Evolutionary conservation across 176 grass and related monocot genomes (phyloP).

Genomic region (Musa beccarii): DNA sequence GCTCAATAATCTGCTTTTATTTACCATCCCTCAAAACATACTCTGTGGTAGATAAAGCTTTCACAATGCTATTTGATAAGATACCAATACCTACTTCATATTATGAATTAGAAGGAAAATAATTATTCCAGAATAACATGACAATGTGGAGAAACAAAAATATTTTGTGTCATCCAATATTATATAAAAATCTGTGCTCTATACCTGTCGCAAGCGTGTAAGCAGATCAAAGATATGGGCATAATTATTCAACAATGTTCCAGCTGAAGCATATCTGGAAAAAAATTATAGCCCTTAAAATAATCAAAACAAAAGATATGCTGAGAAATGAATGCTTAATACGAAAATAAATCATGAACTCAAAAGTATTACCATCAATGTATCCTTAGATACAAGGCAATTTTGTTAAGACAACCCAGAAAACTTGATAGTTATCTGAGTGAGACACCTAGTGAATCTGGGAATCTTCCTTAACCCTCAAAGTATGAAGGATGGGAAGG

Average conservation of each 20-base stretch:
- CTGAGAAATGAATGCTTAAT: not conserved
- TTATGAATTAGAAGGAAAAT: not conserved
- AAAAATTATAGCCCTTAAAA: not conserved
- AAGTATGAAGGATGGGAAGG: not conserved
- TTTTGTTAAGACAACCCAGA: not conserved
- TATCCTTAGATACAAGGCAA: not conserved
- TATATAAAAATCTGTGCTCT: slow-evolving; percentile 5
- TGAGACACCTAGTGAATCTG: slow-evolving; percentile 8
- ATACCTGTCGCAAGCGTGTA: slow-evolving; percentile 84
- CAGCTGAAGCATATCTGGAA: slow-evolving; percentile 75
- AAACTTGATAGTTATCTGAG: not conserved
- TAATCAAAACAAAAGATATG: not conserved
- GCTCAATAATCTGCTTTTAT: no score
- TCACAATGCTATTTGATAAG: not conserved
- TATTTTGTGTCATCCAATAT: not conserved
- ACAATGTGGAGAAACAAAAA: not conserved
- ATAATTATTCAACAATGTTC: slow-evolving; percentile 93
- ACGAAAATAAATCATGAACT: not conserved
- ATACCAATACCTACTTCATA: not conserved
- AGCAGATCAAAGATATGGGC: slow-evolving; percentile 98
- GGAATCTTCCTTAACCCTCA: not conserved
- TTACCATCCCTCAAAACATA: not conserved
- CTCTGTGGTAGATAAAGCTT: not conserved
- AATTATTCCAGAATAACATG: not conserved
- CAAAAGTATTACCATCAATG: not conserved